Evolutionary conservation across 176 grass and related monocot genomes (phyloP).

Genomic region (Pontederia paniculata): DNA sequence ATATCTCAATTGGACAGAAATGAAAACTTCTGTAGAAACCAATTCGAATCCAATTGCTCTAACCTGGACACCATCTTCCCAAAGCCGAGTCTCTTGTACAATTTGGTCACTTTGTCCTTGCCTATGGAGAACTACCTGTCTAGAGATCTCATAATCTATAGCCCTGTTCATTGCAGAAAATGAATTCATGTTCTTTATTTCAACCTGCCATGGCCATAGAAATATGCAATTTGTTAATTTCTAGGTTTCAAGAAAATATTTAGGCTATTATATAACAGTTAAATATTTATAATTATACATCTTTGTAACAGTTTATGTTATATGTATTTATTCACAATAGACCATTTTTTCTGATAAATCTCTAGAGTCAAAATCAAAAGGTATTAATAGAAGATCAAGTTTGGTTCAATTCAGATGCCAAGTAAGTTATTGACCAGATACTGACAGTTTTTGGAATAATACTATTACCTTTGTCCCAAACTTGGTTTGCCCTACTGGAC

Average conservation of each 20-base stretch:
- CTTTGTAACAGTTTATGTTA: not conserved
- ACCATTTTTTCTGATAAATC: too few species aligned
- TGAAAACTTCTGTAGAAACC: not conserved
- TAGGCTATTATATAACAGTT: not conserved
- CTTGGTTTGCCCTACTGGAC: slow-evolving; percentile 53
- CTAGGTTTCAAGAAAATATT: not conserved
- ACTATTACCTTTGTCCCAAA: slow-evolving; percentile 85
- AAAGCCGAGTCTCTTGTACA: slow-evolving; percentile 92
- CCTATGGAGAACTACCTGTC: slow-evolving; percentile 75
- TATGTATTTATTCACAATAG: too few species aligned
- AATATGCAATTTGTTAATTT: slow-evolving; percentile 11
- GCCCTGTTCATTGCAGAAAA: slow-evolving; percentile 85
- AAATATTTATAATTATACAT: not conserved
- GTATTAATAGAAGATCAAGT: too few species aligned
- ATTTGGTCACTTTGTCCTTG: slow-evolving; percentile 64
- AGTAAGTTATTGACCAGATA: too few species aligned
- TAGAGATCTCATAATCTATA: slow-evolving; percentile 77
- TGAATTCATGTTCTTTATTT: slow-evolving; percentile 97
- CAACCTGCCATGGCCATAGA: slow-evolving; percentile 30
- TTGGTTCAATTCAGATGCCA: too few species aligned
- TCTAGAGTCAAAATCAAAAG: too few species aligned
- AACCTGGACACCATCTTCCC: slow-evolving; percentile 89
- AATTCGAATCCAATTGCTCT: too few species aligned
- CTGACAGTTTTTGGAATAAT: slow-evolving; percentile 6
- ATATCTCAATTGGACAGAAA: not conserved